Evolutionary conservation across 495 filamentous ascomycete genomes (phyloP).

Genomic region (Hypomontagnella monticulosa): DNA sequence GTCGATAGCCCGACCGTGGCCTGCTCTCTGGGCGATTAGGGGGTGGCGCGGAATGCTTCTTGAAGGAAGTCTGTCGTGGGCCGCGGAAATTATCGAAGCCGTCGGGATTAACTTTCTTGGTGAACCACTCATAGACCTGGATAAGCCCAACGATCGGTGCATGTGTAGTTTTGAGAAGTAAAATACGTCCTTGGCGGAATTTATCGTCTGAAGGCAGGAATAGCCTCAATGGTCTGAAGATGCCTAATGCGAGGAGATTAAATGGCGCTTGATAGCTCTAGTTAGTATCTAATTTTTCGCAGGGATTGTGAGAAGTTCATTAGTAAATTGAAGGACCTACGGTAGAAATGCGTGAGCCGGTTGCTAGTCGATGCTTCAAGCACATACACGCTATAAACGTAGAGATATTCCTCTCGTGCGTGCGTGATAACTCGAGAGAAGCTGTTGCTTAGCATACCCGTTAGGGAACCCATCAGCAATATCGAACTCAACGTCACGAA

Average conservation of each 20-base stretch:
- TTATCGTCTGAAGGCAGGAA: constrained; percentile 73
- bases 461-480: constrained; percentile 87
- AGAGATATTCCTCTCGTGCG: constrained; percentile 85
- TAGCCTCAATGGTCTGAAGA: constrained; percentile 84
- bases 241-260: constrained; percentile 85
- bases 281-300: constrained; percentile 34
- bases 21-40: constrained; percentile 19
- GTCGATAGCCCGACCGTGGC: constrained; percentile 29
- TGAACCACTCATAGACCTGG: constrained; percentile 58
- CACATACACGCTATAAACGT: constrained; percentile 79
- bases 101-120: constrained; percentile 40
- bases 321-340: constrained; percentile 48
- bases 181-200: constrained; percentile 77
- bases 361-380: constrained; percentile 82
- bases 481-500: constrained; percentile 91
- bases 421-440: constrained; percentile 79
- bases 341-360: constrained; percentile 84
- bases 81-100: constrained; percentile 47
- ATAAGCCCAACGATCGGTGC: constrained; percentile 63
- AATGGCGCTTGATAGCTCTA: constrained; percentile 46
- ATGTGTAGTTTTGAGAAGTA: constrained; percentile 74
- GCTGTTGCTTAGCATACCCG: constrained; percentile 90
- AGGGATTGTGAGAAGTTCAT: too few relatives aligned
- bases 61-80: constrained; percentile 40
- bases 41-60: constrained; percentile 20